Conservation (phyloP, 371 early-diverging fungal species). For the Mucor circinelloides region DNA sequence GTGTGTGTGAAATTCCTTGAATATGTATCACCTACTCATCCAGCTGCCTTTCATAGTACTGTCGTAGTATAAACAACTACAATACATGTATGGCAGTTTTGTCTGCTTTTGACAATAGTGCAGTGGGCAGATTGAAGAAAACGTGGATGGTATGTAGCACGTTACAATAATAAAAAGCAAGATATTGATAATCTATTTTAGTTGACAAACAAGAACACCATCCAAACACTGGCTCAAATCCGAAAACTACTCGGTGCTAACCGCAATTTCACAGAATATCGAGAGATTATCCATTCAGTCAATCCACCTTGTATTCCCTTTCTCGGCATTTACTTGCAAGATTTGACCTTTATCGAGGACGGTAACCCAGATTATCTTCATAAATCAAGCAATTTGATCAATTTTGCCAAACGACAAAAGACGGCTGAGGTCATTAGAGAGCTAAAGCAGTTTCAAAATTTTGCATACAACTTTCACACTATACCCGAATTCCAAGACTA, state of each 20-base stretch:
- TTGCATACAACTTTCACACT: slow-evolving; percentile 74
- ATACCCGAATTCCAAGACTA: slow-evolving; percentile 84
- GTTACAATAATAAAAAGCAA: background rate
- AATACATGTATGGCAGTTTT: slow-evolving; percentile 90
- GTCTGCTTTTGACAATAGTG: slow-evolving; percentile 88
- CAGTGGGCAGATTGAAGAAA: slow-evolving; percentile 86
- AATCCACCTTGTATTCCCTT: slow-evolving; percentile 95
- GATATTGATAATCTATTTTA: background rate
- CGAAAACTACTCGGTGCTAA: slow-evolving; percentile 76
- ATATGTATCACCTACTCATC: background rate
- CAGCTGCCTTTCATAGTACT: slow-evolving; percentile 36
- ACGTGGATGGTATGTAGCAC: slow-evolving; percentile 72
- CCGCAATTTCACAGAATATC: slow-evolving; percentile 86
- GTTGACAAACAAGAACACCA: slow-evolving; percentile 35
- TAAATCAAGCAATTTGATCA: slow-evolving; percentile 71
- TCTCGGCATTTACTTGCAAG: slow-evolving; percentile 86
- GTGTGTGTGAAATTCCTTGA: background rate
- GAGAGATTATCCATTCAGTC: slow-evolving; percentile 80
- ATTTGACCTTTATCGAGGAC: slow-evolving; percentile 93
- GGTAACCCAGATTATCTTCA: slow-evolving; percentile 82
- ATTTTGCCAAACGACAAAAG: slow-evolving; percentile 89
- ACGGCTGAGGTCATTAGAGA: slow-evolving; percentile 89
- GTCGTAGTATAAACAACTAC: slow-evolving; percentile 85
- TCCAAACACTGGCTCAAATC: slow-evolving; percentile 50
- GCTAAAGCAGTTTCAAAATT: slow-evolving; percentile 89